Conservation (phyloP, 768 basidiomycete genomes). For the Rhizopogon roseolus region DNA sequence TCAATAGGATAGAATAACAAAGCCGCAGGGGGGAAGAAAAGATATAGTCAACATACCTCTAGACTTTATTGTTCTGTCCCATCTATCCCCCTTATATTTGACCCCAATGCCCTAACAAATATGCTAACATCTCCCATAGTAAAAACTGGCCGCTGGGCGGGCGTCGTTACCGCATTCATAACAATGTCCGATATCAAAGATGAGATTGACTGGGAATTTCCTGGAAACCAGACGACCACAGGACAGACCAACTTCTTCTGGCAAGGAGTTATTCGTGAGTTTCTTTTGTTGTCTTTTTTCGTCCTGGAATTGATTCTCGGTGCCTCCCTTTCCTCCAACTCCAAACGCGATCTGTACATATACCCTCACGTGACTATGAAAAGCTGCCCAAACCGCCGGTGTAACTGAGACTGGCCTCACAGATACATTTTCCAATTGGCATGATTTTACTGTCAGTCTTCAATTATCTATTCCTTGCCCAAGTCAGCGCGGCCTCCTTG, state of each 20-base stretch:
- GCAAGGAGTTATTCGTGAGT: constrained; percentile 65
- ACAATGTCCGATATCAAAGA: constrained; percentile 83
- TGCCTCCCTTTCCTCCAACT: neutral
- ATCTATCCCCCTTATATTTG: neutral
- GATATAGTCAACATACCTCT: too few species aligned
- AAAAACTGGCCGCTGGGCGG: constrained; percentile 75
- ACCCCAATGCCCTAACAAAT: too few species aligned
- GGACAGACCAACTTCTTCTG: constrained; percentile 83
- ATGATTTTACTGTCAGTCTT: constrained; percentile 64
- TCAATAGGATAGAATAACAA: too few species aligned
- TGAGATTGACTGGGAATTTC: constrained; percentile 87
- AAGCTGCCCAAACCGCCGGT: constrained; percentile 42
- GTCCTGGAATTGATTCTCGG: neutral
- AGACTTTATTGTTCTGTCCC: neutral
- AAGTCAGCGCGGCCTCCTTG: neutral
- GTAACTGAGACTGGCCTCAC: constrained; percentile 39
- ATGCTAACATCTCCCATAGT: constrained; percentile 34
- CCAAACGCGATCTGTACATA: neutral
- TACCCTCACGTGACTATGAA: neutral
- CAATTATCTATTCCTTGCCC: neutral
- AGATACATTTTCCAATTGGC: constrained; percentile 68
- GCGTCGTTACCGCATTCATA: constrained; percentile 82
- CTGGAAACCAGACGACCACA: constrained; percentile 53
- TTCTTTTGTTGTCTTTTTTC: neutral
- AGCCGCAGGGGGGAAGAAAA: too few species aligned